Base-by-base conservation (phyloP, 169 alveolate genomes). In the Plasmodium gallinaceum region DNA sequence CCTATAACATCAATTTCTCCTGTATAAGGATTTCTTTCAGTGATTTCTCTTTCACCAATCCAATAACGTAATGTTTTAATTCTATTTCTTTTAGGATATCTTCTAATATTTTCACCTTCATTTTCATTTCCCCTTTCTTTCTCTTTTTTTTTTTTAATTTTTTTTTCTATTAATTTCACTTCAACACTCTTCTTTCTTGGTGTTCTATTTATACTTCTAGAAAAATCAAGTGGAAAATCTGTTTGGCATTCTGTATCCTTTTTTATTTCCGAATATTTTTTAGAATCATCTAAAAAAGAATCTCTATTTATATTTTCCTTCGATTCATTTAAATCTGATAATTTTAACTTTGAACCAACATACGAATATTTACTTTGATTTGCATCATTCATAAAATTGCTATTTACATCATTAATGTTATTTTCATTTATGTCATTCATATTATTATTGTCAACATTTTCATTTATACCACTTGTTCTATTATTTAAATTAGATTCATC, bases 1-100 rank as follows among this genome's bases (percentile, higher is more conserved):
- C 88, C 88, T 66, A 76, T 43, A 8, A 76, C 88, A 64, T 76
- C 88, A 14, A 76, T 76, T 14, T 76, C 88, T n/a, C 88, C 88
- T 76, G 88, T 76, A 20, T 76, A 9, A 0, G 88, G 88, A n/a
- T 76, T 76, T 57, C 88, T 76, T 43, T 39, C 64, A 0, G 88
- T 76, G 7, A 76, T 52, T 51, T 76, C 88, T 54, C 88, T 76
- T 64, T 76, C 88, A n/a, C 88, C 88, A 14, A 76, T 76, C 88
- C 88, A 76, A 45, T 76, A 76, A 5, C 88, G 72, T 12, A 76
- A 45, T 0, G 88, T 76, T 46, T 76, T 76, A 9, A 76, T 76
- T 76, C 88, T 46, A 69, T 76, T 76, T 26, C 88, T 76, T 48
- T 57, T 76, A 3, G 88, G 88, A 45, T 76, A 76, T 26, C 88